Percentiles rank a stretch among this genome's conserved stretches.
Evolutionary conservation across 2,329 filamentous ascomycete genomes (phyloP).

Genomic region (Phyllosticta citriasiana): DNA sequence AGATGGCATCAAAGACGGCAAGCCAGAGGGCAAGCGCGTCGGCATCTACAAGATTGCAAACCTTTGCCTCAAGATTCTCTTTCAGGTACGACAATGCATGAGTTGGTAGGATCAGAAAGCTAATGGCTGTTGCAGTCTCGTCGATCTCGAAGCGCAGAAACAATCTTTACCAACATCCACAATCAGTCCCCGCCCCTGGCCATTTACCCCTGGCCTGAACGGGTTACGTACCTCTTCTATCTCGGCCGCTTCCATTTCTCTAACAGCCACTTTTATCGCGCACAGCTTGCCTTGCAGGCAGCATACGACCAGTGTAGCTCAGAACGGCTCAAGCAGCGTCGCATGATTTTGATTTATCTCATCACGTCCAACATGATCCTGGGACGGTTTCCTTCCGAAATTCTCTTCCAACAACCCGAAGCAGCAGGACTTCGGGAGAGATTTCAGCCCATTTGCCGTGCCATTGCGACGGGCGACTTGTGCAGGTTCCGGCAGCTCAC

Average conservation of each 20-base stretch:
- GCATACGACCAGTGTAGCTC: constrained; percentile 64
- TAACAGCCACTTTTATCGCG: constrained; percentile 71
- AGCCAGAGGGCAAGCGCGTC: constrained; percentile 72
- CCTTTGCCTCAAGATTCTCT: constrained; percentile 76
- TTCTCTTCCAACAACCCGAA: constrained; percentile 61
- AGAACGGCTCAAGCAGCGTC: constrained; percentile 55
- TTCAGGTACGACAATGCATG: constrained; percentile 39
- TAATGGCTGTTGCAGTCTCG: constrained; percentile 42
- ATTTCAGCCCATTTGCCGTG: constrained; percentile 63
- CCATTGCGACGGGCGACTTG: constrained; percentile 66
- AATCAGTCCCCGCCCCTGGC: constrained; percentile 71
- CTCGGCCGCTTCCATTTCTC: constrained; percentile 83
- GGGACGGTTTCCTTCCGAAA: constrained; percentile 65
- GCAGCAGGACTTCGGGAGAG: constrained; percentile 52
- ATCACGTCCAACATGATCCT: constrained; percentile 75
- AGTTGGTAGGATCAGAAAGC: constrained; percentile 22
- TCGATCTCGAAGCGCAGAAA: constrained; percentile 73
- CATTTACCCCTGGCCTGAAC: constrained; percentile 74
- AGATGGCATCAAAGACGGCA: constrained; percentile 45
- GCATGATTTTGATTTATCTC: constrained; percentile 72
- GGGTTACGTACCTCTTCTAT: constrained; percentile 90
- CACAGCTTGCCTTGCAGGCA: constrained; percentile 62
- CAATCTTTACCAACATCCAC: constrained; percentile 82
- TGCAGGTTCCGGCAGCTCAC: constrained; percentile 62
- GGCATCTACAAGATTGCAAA: constrained; percentile 92